Base-by-base conservation (phyloP, 768 basidiomycete genomes). In the Phanerochaete sordida region DNA sequence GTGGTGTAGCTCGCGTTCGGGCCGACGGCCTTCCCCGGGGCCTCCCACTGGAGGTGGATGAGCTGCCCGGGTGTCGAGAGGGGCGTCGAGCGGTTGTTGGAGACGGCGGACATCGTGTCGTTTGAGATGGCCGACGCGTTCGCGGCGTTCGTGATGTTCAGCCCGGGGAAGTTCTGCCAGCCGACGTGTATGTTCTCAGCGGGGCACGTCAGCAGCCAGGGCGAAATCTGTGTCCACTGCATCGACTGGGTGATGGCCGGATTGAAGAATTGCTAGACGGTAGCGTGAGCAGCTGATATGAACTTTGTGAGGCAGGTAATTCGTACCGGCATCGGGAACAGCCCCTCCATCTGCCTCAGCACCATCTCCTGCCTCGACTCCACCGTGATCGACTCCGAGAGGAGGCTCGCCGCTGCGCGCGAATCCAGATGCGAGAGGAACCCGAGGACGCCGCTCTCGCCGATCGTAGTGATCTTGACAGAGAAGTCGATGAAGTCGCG, bases 351-450 rank as follows among this genome's bases (percentile, higher is more conserved):
- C 70, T 87, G 85, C 5, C 86, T 69, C 76, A 88, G 85, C 45
- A 79, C 76, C 79, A 85, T 79, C 73, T 88, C 82, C 71, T 89
- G 86, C 12, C 86, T 74, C 19, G 81, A 80, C 71, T 88, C 85
- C 15, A 81, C 84, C 0, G 83, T 75, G 64, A 89, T 84, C 7
- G 79, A 75, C 66, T 87, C 81, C 9, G 81, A 66, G 21, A 88
- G 72, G 15, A 87, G 69, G 49, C 76, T 71, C 1, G 84, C 85
- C 0, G 78, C 65, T 1, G 81, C 77, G 31, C 83, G 76, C 19
- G 82, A 83, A 69, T 86, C 74, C 37, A 89, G 77, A 67, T 86
- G 84, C 52, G 80, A 73, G 19, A 88, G 69, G 77, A 88, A 88
- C 7, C 86, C 85, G 64, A 81, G 82, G 19, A 83, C 81, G 12